Evolutionary conservation across 345 rosid species (phyloP), one percentile per base, ranked within the genome.

Genomic region (Salix caprea): DNA sequence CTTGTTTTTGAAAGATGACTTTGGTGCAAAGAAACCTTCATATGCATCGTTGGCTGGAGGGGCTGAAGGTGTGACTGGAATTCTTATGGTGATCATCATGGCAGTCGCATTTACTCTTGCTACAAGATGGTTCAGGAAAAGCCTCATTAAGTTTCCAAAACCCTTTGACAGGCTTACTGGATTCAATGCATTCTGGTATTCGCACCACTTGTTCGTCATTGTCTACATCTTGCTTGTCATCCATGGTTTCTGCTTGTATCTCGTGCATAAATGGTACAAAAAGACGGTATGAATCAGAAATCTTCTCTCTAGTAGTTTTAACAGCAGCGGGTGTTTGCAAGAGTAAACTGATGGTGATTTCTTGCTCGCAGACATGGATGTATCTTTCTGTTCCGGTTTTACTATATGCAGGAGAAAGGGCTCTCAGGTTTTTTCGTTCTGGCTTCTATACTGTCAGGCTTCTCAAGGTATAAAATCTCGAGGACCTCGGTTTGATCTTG

Each of bases 111-210:
- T 91, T 75, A 90, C 88, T 24, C 86, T 95, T 58, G 99, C 99
- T n/a, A 91, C 94, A 40, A 71, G 86, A 71, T 87, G 91, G 90
- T 91, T 90, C 84, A 87, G 99, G 76, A 79, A 93, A 19, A 93
- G 87, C 81, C 87, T 87, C 6, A 84, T 91, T 72, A 91, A 89
- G 80, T 84, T 93, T 23, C 99, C 97, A 7, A 93, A 89, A 81
- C 97, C 99, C 21, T 93, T 95, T 40, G 92, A 95, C 77, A 92
- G 96, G 81, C 79, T 93, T 58, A 95, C 99, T 11, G 99, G 99
- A 72, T 95, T 88, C 86, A 95, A 95, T 71, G 97, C 99, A 48
- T 95, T 95, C 77, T 95, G 99, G 99, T 95, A 95, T 80, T 95
- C 99, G 18, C 99, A 95, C 86, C 97, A 95, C 81, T 81, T 95